phyloP scores from a whole-genome alignment of 164 flowering plant genomes.

The Tetracentron sinense region DNA sequence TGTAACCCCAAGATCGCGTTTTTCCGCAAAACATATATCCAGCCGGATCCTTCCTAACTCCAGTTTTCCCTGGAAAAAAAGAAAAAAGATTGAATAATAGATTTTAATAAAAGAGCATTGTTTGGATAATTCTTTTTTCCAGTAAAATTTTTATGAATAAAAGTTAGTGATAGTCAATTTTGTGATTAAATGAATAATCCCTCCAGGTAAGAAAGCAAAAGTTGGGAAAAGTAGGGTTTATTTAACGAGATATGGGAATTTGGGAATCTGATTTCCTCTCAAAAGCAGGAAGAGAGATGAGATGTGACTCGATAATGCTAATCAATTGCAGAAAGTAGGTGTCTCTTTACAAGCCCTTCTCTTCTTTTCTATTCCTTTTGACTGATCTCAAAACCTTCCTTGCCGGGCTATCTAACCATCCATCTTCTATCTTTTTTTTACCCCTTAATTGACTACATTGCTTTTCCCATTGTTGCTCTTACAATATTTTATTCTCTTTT shows the following conservation, averaged over 20 bases:
- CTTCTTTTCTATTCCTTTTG: conserved; percentile 22
- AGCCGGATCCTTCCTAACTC: no score
- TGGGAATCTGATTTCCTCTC: conserved; percentile 49
- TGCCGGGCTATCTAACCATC: neutral
- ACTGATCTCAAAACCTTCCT: conserved; percentile 5
- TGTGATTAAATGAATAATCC: no score
- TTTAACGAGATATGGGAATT: conserved; percentile 18
- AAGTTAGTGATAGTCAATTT: no score
- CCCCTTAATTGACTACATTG: no score
- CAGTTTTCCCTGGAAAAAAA: no score
- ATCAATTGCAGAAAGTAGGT: conserved; percentile 44
- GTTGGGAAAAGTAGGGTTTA: conserved; percentile 10
- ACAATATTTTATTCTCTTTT: conserved; percentile 1
- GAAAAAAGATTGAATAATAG: no score
- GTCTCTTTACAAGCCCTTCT: conserved; percentile 33
- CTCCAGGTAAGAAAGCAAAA: neutral
- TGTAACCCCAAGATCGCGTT: no score
- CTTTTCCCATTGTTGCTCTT: neutral
- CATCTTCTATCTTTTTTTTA: neutral
- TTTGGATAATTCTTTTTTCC: no score
- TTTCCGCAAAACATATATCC: no score
- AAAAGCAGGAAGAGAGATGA: conserved; percentile 49
- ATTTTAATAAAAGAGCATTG: no score
- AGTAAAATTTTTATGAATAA: no score
- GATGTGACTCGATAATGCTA: conserved; percentile 9